Base-by-base conservation (phyloP, 495 filamentous ascomycete genomes). In the Cudoniella acicularis region DNA sequence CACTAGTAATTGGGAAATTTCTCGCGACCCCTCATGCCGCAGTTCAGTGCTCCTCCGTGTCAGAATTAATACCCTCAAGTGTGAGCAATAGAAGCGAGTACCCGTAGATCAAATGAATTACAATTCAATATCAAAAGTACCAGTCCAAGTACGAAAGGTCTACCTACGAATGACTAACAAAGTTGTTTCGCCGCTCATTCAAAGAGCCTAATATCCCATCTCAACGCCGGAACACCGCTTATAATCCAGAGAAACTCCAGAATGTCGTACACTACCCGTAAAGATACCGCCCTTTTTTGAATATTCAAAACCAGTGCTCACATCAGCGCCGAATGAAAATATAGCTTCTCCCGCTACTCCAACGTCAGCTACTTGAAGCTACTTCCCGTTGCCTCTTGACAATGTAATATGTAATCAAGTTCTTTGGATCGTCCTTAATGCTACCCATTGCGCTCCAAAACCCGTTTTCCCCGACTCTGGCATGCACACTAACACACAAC, bases 381-480 rank as follows among this genome's bases (percentile, higher is more conserved):
- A 55, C n/a, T 64, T 82, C 80, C 57, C 78, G 67, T 71, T 83
- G 79, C 63, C 73, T 73, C 71, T 84, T 89, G 17, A 87, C 86
- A 67, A 91, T 85, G 73, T 90, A 93, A 68, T 93, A 93, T n/a
- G 86, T 88, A 60, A 93, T 83, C 57, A 93, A 67, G 59, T 87
- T 90, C 66, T 87, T 86, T 3, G 86, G 83, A 45, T 85, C 85
- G 36, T 87, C 85, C 56, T 76, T 81, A 27, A 87, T 77, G 1
- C 77, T 77, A 57, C 78, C 84, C 49, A 91, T 70, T 24, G 82
- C 74, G 36, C 80, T 75, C 79, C 88, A 89, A 67, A 91, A 90
- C 45, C 73, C 68, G 13, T 77, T 74, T 52, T 87, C 85, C 16
- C 83, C 82, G 21, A 91, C 77, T 52, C 86, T 77, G 24, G 82